Conservation (phyloP, 2,329 filamentous ascomycete species). For the Neoarthrinium moseri region DNA sequence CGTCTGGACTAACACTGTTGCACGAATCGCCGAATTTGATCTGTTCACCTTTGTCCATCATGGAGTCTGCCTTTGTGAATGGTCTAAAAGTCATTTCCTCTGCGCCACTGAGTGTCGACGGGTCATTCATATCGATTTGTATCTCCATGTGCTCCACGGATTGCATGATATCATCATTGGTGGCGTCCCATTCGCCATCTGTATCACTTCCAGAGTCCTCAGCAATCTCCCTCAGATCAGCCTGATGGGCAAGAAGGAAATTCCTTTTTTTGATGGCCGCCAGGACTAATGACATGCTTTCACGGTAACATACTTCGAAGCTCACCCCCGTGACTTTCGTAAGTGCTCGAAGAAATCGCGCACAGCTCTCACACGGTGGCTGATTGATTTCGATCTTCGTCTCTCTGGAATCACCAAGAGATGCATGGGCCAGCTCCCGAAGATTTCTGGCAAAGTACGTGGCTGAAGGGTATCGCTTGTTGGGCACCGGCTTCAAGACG, state of each 20-base stretch:
- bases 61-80: too few species aligned
- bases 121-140: too few species aligned
- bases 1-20: too few species aligned
- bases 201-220: not conserved
- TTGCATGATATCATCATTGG: too few species aligned
- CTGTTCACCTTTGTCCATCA: too few species aligned
- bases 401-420: not conserved
- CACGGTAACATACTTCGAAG: not conserved
- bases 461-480: not conserved
- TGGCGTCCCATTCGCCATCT: not conserved
- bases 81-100: too few species aligned
- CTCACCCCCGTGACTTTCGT: not conserved
- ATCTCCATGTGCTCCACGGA: too few species aligned
- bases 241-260: not conserved
- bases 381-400: not conserved
- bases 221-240: not conserved
- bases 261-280: not conserved
- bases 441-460: not conserved
- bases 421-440: not conserved
- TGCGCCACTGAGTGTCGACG: too few species aligned
- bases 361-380: not conserved
- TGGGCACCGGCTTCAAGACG: not conserved
- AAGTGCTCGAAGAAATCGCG: not conserved
- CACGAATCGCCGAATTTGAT: too few species aligned
- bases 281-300: not conserved